These are phyloP conservation scores for Candolleomyces eurysporus DNA, from an alignment of 768 basidiomycete genomes.

Conservation along the genomic window DNA sequence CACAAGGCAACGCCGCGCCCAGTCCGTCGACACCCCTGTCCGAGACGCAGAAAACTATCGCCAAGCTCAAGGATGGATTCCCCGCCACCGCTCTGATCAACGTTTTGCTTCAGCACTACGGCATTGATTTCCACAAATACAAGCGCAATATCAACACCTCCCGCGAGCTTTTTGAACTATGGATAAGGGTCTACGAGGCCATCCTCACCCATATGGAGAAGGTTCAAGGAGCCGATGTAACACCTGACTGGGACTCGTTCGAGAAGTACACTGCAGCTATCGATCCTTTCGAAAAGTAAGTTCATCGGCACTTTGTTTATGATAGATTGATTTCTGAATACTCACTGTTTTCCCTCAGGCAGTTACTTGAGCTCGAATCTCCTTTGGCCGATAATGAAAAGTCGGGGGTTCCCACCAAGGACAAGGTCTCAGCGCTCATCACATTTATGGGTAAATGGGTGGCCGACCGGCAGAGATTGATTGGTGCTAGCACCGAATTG, in stretches of 20 bases:
- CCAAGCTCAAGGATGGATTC: background rate
- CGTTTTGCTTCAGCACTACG: background rate
- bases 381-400: background rate
- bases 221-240: conserved; percentile 10
- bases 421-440: background rate
- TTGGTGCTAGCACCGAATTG: background rate
- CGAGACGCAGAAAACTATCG: background rate
- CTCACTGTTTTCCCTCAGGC: background rate
- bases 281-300: conserved; percentile 17
- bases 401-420: background rate
- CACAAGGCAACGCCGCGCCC: no score
- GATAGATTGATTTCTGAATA: background rate
- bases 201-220: conserved; percentile 18
- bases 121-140: background rate
- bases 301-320: background rate
- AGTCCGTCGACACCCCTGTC: no score
- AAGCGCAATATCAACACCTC: background rate
- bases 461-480: background rate
- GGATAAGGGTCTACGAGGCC: background rate
- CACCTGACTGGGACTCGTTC: conserved; percentile 12
- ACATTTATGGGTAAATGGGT: background rate
- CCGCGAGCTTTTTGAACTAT: background rate
- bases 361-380: background rate
- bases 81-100: background rate
- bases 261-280: conserved; percentile 21